Conservation (phyloP, 805 yeast species). For the Yarrowia sp. region DNA sequence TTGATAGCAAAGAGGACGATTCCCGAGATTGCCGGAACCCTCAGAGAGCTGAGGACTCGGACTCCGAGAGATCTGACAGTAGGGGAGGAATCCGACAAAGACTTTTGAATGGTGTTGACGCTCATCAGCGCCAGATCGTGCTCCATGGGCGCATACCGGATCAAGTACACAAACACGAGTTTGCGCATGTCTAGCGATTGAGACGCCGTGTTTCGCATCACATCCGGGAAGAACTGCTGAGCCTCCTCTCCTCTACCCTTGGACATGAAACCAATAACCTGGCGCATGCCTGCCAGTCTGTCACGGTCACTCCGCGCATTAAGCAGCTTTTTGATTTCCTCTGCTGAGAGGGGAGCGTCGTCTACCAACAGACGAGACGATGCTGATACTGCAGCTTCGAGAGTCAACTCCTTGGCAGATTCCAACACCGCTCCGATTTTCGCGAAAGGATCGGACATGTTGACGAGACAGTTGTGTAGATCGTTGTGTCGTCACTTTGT, state of each 20-base stretch:
- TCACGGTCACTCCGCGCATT: constrained; percentile 69
- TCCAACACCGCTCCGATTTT: constrained; percentile 69
- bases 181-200: constrained; percentile 60
- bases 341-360: constrained; percentile 56
- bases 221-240: constrained; percentile 67
- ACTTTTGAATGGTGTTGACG: constrained; percentile 86
- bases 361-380: constrained; percentile 57
- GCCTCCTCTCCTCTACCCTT: constrained; percentile 41
- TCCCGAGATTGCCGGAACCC: constrained; percentile 76
- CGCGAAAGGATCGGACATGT: constrained; percentile 56
- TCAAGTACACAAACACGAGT: constrained; percentile 70
- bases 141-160: constrained; percentile 73
- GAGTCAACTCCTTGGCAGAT: constrained; percentile 72
- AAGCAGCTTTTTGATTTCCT: constrained; percentile 62
- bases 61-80: constrained; percentile 68
- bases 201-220: constrained; percentile 81
- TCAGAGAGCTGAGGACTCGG: constrained; percentile 76
- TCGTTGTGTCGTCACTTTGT: constrained; percentile 3
- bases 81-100: constrained; percentile 67
- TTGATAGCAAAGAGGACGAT: constrained; percentile 71
- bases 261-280: constrained; percentile 42
- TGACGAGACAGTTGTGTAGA: neutral
- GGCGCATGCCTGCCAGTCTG: constrained; percentile 55
- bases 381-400: constrained; percentile 81
- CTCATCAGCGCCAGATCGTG: constrained; percentile 88